Conservation (phyloP, 345 rosid genomes). For the Capsella bursapastoris region DNA sequence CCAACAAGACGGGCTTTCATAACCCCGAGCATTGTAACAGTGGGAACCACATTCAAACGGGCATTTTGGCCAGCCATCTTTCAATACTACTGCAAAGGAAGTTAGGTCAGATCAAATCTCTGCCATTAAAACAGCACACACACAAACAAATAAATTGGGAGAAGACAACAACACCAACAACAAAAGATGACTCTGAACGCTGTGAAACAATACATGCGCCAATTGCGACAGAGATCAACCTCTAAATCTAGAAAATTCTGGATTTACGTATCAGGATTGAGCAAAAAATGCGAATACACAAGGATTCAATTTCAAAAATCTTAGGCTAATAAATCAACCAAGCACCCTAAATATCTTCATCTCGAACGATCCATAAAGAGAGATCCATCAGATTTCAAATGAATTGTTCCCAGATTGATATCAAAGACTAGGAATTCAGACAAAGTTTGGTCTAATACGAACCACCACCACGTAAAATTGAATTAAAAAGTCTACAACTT, state of each 20-base stretch:
- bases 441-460: background rate
- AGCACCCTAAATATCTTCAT: background rate
- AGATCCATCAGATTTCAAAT: constrained; percentile 12
- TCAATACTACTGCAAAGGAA: constrained; percentile 33
- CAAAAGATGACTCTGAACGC: background rate
- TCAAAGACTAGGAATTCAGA: constrained; percentile 25
- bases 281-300: background rate
- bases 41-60: constrained; percentile 88
- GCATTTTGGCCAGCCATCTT: constrained; percentile 81
- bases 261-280: background rate
- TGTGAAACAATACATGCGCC: background rate
- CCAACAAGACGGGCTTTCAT: constrained; percentile 87
- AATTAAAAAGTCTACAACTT: background rate
- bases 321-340: constrained; percentile 12
- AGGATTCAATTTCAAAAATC: constrained; percentile 4
- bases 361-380: constrained; percentile 22
- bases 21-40: constrained; percentile 78
- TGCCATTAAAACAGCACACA: constrained; percentile 17
- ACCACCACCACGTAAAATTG: background rate
- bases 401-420: background rate
- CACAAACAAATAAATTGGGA: background rate
- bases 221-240: background rate
- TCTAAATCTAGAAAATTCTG: background rate
- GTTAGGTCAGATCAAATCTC: background rate
- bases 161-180: background rate